Conservation (phyloP, 2,329 filamentous ascomycete species). For the Exophiala mesophila region DNA sequence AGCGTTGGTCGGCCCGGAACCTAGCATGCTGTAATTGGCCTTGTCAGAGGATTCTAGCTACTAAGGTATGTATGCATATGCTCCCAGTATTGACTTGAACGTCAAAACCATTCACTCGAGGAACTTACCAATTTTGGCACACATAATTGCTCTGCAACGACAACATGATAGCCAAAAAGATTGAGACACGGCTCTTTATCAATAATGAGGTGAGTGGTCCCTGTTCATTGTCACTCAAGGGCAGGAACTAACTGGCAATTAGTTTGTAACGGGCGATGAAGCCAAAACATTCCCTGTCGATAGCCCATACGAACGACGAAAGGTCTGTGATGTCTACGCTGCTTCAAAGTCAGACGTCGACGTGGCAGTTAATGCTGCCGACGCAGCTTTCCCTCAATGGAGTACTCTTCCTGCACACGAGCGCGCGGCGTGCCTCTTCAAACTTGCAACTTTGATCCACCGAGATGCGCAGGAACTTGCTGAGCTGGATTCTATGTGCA, state of each 20-base stretch:
- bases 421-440: slow-evolving; percentile 30
- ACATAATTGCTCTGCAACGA: too few species aligned
- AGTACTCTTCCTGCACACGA: slow-evolving; percentile 30
- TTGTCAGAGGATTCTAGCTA: too few species aligned
- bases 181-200: slow-evolving; percentile 3
- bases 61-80: too few species aligned
- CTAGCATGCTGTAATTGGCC: too few species aligned
- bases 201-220: slow-evolving; percentile 1
- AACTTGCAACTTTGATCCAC: slow-evolving; percentile 30
- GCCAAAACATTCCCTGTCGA: slow-evolving; percentile 5
- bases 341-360: slow-evolving; percentile 31
- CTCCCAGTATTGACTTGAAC: too few species aligned
- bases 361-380: slow-evolving; percentile 33
- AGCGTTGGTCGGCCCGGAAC: too few species aligned
- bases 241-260: not conserved
- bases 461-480: slow-evolving; percentile 30
- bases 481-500: slow-evolving; percentile 33
- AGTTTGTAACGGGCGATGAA: not conserved
- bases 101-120: too few species aligned
- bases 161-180: not conserved
- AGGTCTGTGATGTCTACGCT: slow-evolving; percentile 27
- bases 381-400: slow-evolving; percentile 34
- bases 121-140: too few species aligned
- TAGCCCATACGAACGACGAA: not conserved
- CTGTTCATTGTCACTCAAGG: not conserved